A percentile compares a stretch with the other conserved stretches of the same genome.
phyloP scores from a whole-genome alignment of 1,284 basidiomycete genomes.

The Fistulinella staudtii region DNA sequence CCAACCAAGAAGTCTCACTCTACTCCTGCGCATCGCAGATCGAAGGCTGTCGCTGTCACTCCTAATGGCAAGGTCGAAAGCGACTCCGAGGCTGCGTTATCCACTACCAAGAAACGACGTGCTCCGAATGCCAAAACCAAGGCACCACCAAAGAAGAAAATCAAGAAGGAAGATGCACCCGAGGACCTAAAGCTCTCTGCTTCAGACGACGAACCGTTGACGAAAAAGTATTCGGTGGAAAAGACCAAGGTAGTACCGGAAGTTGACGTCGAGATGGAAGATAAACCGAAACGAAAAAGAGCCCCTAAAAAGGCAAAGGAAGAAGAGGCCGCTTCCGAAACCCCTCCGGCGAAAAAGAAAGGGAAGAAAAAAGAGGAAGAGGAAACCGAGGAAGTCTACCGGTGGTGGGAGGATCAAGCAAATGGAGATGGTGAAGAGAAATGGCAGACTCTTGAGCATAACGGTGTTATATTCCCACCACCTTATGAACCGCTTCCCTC shows the following conservation, averaged over 20 bases:
- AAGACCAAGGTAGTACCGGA: constrained; percentile 57
- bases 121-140: constrained; percentile 40
- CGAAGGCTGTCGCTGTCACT: constrained; percentile 24
- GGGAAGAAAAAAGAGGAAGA: constrained; percentile 57
- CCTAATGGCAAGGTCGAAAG: constrained; percentile 40
- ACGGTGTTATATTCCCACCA: constrained; percentile 94
- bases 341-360: constrained; percentile 37
- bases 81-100: constrained; percentile 33
- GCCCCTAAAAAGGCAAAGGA: constrained; percentile 35
- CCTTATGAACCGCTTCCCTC: constrained; percentile 86
- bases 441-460: constrained; percentile 93
- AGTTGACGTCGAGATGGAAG: constrained; percentile 44
- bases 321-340: constrained; percentile 24
- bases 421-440: constrained; percentile 77
- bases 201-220: constrained; percentile 42
- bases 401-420: constrained; percentile 79
- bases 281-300: constrained; percentile 46
- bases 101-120: constrained; percentile 37
- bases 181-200: constrained; percentile 32
- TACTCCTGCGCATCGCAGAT: constrained; percentile 40
- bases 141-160: constrained; percentile 61
- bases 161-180: constrained; percentile 54
- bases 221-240: constrained; percentile 42
- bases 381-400: constrained; percentile 66
- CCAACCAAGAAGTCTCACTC: constrained; percentile 51